These are phyloP conservation scores for Colletotrichum melonis DNA, from an alignment of 2,329 filamentous ascomycete genomes.

Conservation along the genomic window DNA sequence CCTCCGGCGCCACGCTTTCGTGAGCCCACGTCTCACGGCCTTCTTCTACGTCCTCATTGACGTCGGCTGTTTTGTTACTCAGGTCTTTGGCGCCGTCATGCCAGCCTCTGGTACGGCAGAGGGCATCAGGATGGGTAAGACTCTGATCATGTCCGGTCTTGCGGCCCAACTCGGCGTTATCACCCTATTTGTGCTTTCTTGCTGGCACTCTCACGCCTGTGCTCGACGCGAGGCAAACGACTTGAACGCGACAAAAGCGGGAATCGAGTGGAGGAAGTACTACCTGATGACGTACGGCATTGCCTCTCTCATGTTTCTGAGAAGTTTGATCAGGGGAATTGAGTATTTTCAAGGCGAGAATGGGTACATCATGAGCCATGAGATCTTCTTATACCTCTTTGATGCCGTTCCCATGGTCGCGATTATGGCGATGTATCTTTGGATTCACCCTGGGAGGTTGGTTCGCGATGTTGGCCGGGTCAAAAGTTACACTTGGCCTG, in stretches of 20 bases:
- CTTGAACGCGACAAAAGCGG: neutral
- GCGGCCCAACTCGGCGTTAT: conserved; percentile 63
- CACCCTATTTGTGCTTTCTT: conserved; percentile 51
- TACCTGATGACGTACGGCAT: conserved; percentile 36
- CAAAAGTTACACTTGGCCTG: neutral
- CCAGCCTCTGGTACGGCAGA: conserved; percentile 36
- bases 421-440: conserved; percentile 46
- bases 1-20: conserved; percentile 49
- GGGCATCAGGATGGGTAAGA: conserved; percentile 35
- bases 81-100: conserved; percentile 48
- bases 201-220: conserved; percentile 6
- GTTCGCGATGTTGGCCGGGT: conserved; percentile 23
- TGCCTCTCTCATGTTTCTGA: conserved; percentile 31
- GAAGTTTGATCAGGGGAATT: conserved; percentile 37
- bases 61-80: conserved; percentile 54
- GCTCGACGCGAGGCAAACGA: neutral
- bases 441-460: conserved; percentile 35
- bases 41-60: conserved; percentile 62
- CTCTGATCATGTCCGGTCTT: conserved; percentile 49
- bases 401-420: conserved; percentile 53
- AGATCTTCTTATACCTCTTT: conserved; percentile 55
- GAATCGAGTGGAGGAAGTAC: conserved; percentile 36
- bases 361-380: conserved; percentile 53
- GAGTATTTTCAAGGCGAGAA: conserved; percentile 37
- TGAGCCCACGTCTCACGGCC: conserved; percentile 52